A percentile compares a stretch with the other conserved stretches of the same genome.
These are phyloP conservation scores for Mychonastes homosphaera DNA, from an alignment of 139 green algal genomes.

Conservation along the genomic window DNA sequence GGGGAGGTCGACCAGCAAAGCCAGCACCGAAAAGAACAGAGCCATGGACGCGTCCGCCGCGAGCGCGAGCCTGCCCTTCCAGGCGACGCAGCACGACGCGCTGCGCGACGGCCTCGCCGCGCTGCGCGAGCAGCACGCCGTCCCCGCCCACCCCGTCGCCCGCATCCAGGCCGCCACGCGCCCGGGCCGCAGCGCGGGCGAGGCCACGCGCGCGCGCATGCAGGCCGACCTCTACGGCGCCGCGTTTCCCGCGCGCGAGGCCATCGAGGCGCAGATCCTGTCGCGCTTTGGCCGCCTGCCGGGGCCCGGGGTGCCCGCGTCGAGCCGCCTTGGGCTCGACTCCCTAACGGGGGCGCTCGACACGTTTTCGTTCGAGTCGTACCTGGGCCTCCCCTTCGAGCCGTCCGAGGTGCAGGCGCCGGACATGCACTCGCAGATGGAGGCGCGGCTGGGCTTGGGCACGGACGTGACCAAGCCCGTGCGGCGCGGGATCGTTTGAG, in stretches of 20 bases:
- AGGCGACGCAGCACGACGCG: slow-evolving; percentile 43
- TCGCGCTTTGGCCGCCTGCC: slow-evolving; percentile 42
- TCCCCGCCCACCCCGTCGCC: slow-evolving; percentile 51
- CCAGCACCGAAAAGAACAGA: slow-evolving; percentile 7
- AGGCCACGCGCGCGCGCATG: slow-evolving; percentile 33
- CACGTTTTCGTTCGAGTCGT: slow-evolving; percentile 62
- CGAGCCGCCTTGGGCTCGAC: slow-evolving; percentile 59
- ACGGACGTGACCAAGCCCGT: slow-evolving; percentile 12
- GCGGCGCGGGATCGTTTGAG: slow-evolving; percentile 9
- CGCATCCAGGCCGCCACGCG: slow-evolving; percentile 42
- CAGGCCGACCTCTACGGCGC: slow-evolving; percentile 63
- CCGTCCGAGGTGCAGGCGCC: slow-evolving; percentile 23
- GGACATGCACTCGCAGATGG: slow-evolving; percentile 68
- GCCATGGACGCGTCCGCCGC: too few species aligned
- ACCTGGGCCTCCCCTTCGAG: slow-evolving; percentile 43
- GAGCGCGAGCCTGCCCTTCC: slow-evolving; percentile 59
- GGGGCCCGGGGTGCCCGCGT: slow-evolving; percentile 38
- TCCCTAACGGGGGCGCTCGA: slow-evolving; percentile 66
- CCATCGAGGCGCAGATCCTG: slow-evolving; percentile 74
- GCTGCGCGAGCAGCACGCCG: slow-evolving; percentile 59
- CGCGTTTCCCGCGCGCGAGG: slow-evolving; percentile 50
- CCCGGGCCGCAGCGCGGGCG: background rate
- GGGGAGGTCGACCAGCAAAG: too few species aligned
- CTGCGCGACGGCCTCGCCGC: slow-evolving; percentile 53
- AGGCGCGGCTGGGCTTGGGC: slow-evolving; percentile 30